A percentile compares a stretch with the other conserved stretches of the same genome.
These are phyloP conservation scores for Fusarium buharicum DNA, from an alignment of 2,329 filamentous ascomycete genomes.

Conservation along the genomic window DNA sequence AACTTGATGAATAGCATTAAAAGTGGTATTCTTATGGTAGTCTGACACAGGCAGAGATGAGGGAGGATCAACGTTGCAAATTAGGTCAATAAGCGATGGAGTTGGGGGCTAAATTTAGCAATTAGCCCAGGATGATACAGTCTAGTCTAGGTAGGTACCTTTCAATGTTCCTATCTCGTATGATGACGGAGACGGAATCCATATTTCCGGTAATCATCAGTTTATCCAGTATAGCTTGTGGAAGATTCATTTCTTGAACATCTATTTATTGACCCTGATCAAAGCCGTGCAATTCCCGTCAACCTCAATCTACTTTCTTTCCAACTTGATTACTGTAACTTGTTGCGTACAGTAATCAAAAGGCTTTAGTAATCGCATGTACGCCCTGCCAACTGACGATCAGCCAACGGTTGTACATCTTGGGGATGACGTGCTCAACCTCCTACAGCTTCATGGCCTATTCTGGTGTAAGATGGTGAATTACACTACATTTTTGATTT, in stretches of 20 bases:
- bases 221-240: too few species aligned
- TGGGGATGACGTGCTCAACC: constrained; percentile 43
- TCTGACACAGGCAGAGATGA: constrained; percentile 6
- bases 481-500: constrained; percentile 41
- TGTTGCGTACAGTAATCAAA: constrained; percentile 37
- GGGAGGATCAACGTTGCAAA: constrained; percentile 37
- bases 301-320: constrained; percentile 4
- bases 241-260: too few species aligned
- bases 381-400: constrained; percentile 37
- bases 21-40: constrained; percentile 6
- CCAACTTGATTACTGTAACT: background rate
- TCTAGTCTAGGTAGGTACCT: too few species aligned
- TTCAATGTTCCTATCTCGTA: background rate
- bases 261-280: background rate
- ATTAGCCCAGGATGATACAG: constrained; percentile 26
- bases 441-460: constrained; percentile 30
- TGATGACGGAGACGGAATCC: constrained; percentile 5
- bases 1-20: constrained; percentile 4
- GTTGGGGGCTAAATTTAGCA: constrained; percentile 46
- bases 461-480: constrained; percentile 27
- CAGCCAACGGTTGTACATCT: constrained; percentile 35
- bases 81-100: constrained; percentile 41
- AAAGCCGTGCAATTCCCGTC: constrained; percentile 23
- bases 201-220: background rate
- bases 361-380: constrained; percentile 39